phyloP scores from a whole-genome alignment of 1,284 basidiomycete genomes.

The Cryptococcus sp. region DNA sequence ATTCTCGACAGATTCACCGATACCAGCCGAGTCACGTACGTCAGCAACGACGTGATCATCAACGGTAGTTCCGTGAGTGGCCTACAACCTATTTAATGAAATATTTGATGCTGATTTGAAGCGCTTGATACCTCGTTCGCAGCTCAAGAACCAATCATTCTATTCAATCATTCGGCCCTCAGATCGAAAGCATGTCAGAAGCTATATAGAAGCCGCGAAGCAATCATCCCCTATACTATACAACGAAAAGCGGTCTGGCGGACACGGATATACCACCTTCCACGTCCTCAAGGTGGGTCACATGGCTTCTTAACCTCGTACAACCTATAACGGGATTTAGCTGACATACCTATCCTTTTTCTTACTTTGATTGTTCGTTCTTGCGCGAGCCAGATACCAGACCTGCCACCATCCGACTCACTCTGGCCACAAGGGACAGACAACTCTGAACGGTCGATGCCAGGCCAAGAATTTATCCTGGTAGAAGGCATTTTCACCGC shows the following conservation, averaged over 20 bases:
- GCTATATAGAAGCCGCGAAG: constrained; percentile 43
- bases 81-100: background rate
- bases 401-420: constrained; percentile 30
- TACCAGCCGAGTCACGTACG: constrained; percentile 37
- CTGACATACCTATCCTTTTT: constrained; percentile 1
- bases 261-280: constrained; percentile 41
- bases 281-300: constrained; percentile 32
- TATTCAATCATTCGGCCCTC: constrained; percentile 40
- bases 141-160: constrained; percentile 38
- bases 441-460: constrained; percentile 35
- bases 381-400: constrained; percentile 28
- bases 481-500: constrained; percentile 49
- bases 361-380: background rate
- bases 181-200: constrained; percentile 34
- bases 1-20: constrained; percentile 47
- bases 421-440: constrained; percentile 38
- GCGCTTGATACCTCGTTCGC: background rate
- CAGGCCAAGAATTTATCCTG: constrained; percentile 39
- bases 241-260: constrained; percentile 32
- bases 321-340: background rate
- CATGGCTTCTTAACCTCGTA: background rate
- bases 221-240: constrained; percentile 36
- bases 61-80: constrained; percentile 27
- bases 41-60: constrained; percentile 42
- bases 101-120: background rate